Conservation (phyloP, 23 red algal genomes). For the Gracilaria domingensis region DNA sequence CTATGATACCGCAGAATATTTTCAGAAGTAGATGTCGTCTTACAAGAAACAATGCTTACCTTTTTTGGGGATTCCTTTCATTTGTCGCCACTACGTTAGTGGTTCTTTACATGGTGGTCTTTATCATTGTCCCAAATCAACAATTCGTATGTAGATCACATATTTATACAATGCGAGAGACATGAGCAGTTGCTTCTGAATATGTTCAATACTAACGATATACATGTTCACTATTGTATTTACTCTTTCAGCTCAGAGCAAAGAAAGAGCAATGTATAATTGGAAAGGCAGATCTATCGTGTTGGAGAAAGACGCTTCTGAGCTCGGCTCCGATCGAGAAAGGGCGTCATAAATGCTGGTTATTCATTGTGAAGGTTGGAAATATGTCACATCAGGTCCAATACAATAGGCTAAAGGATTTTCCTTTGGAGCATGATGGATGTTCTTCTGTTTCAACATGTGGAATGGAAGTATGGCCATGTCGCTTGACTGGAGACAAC, state of each 20-base stretch:
- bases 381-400: constrained; percentile 29
- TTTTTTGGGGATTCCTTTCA: constrained; percentile 15
- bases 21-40: not conserved
- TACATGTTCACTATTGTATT: too few species aligned
- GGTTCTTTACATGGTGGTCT: not conserved
- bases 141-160: constrained; percentile 15
- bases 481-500: constrained; percentile 14
- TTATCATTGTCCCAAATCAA: not conserved
- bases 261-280: constrained; percentile 48
- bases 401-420: constrained; percentile 49
- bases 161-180: too few species aligned
- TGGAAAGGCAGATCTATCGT: constrained; percentile 46
- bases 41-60: not conserved
- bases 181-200: not conserved
- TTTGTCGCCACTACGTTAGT: not conserved
- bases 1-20: constrained; percentile 2
- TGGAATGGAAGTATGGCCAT: constrained; percentile 57
- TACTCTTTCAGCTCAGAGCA: constrained; percentile 15
- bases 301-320: constrained; percentile 44
- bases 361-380: constrained; percentile 42
- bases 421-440: constrained; percentile 38
- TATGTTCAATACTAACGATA: not conserved
- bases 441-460: constrained; percentile 39
- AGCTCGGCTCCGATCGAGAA: constrained; percentile 27
- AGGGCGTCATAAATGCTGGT: constrained; percentile 64